Base-by-base conservation (phyloP, 257 asterid genomes). In the Catharanthus roseus region DNA sequence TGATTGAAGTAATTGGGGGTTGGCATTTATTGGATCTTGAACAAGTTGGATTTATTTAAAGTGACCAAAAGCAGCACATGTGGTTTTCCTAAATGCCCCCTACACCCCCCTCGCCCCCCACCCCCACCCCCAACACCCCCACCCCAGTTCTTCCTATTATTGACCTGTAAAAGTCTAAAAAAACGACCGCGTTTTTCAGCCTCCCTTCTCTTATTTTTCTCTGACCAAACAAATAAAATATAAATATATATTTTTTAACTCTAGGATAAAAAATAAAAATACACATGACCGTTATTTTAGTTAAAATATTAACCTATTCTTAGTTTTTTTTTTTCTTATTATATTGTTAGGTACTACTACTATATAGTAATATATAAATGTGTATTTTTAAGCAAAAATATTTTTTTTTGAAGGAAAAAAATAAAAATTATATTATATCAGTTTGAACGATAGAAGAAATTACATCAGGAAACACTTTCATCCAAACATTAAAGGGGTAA, bases 281-380 rank as follows among this genome's bases (percentile, higher is more conserved):
- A 61, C 82, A 72, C 77, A 70, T 74, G 91, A 77, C 95, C 82
- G 97, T 89, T 89, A 87, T 85, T 89, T 84, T 83, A 71, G 95
- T 90, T 90, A 81, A 71, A 77, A 45, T 47, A 75, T 78, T 58
- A 41, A 55, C 31, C 56, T 41, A 24, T 50, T 66, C 57, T 38
- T 33, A 33, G 71, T 38, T 3, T 38, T 3, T 3, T 38, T 3
- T 38, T 38, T 38, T 38, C 5, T 38, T 38, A 3, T 38, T 38
- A 3, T 38, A 38, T 38, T 38, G 42, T 3, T 38, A 38, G n/a
- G 64, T 44, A 29, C 1, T 49, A 49, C n/a, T 16, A 42, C 47
- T 38, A 38, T 2, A 7, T 38, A 38, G 7, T 38, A 38, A 7
- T 38, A 38, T 38, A 7, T 7, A 13, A 11, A 45, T 13, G 2